Base-by-base conservation (phyloP, 257 asterid genomes). In the Lantana camara region DNA sequence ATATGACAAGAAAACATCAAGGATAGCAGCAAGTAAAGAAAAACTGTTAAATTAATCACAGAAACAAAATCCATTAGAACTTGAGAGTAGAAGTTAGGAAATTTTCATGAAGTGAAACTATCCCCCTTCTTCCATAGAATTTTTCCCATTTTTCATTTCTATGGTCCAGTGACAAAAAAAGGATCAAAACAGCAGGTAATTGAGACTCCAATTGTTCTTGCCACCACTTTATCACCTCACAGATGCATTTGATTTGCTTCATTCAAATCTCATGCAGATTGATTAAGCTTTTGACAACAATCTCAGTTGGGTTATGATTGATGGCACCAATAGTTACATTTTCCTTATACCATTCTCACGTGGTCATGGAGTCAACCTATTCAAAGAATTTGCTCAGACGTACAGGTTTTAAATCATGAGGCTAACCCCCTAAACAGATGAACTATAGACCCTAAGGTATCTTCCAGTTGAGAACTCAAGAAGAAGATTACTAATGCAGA, bases 401-500 rank as follows among this genome's bases (percentile, higher is more conserved):
- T 60, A 30, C 17, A 2, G 4, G 4, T 24, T 60, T 50, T 41
- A 52, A 38, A 22, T 40, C 60, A 37, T 51, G 52, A 27, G 32
- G 22, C 22, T 63, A 45, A 19, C 45, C 38, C 45, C 38, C 57
- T 69, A 27, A 60, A 16, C 19, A 19, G 10, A 20, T 67, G 71
- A 9, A n/a, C 35, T 60, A n/a, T 8, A 67, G 60, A 60, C 60
- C 37, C 13, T 34, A 54, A 61, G 41, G 42, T 48, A 58, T 34
- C n/a, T n/a, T 38, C 21, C 30, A n/a, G 53, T 27, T 27, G 73
- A 46, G 48, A 30, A 70, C 14, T 60, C 42, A 70, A 23, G 38
- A 16, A 54, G 17, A 41, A 60, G 9, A 50, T 12, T 52, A 35
- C 20, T 40, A 40, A 47, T 27, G 42, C 59, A 46, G 16, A 7